Evolutionary conservation across 148 eudicot genomes (phyloP).

Genomic region (Chenopodium album): DNA sequence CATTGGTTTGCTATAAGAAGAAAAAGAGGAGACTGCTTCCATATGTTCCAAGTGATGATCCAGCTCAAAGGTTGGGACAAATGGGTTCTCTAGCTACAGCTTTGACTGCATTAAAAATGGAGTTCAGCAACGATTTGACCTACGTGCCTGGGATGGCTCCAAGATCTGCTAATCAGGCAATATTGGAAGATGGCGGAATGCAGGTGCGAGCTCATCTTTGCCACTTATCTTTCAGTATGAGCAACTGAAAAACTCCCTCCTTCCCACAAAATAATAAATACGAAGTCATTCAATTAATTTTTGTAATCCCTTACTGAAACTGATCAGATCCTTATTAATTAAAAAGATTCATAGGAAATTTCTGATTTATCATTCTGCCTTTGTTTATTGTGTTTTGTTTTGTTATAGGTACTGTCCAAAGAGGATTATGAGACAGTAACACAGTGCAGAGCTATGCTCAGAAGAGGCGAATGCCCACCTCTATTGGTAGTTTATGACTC

Average conservation of each 20-base stretch:
- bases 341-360: neutral
- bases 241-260: neutral
- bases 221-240: neutral
- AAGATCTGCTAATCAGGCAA: slow-evolving; percentile 75
- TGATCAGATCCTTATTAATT: neutral
- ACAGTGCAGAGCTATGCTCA: slow-evolving; percentile 62
- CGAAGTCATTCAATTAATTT: too few relatives aligned
- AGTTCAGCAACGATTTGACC: slow-evolving; percentile 69
- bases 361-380: neutral
- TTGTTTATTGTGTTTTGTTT: slow-evolving; percentile 14
- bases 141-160: slow-evolving; percentile 79
- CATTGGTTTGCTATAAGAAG: slow-evolving; percentile 67
- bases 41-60: slow-evolving; percentile 61
- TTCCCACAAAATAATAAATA: neutral
- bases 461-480: slow-evolving; percentile 80
- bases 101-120: slow-evolving; percentile 54
- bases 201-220: slow-evolving; percentile 47
- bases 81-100: slow-evolving; percentile 84
- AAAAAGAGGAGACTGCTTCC: slow-evolving; percentile 67
- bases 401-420: slow-evolving; percentile 67
- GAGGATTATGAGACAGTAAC: slow-evolving; percentile 72
- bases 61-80: slow-evolving; percentile 57
- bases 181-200: slow-evolving; percentile 82
- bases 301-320: neutral
- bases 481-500: slow-evolving; percentile 69